Conservation (phyloP, 768 basidiomycete genomes). For the Trametes cinnabarina region DNA sequence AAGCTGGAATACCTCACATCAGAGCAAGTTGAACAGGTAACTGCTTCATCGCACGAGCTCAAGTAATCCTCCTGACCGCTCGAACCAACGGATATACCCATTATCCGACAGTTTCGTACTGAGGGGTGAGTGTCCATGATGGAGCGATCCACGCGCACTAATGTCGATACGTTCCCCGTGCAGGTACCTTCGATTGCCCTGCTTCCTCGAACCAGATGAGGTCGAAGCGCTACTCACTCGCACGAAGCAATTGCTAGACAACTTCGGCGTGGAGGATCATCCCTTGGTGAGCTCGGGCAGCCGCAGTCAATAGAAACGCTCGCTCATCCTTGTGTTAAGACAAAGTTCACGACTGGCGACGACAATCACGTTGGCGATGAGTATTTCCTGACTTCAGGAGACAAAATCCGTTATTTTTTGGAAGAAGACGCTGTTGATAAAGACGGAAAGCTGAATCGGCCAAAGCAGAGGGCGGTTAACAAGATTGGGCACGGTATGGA, state of each 20-base stretch:
- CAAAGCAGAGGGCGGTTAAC: conserved; percentile 81
- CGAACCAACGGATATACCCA: not conserved
- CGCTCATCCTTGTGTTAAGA: no score
- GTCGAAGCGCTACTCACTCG: conserved; percentile 60
- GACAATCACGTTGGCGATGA: conserved; percentile 83
- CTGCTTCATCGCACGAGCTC: no score
- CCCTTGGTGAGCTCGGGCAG: no score
- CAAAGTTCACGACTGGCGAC: conserved; percentile 84
- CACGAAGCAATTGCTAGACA: conserved; percentile 73
- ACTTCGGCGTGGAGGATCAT: conserved; percentile 75
- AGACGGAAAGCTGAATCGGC: conserved; percentile 65
- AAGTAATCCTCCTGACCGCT: not conserved
- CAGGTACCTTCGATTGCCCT: conserved; percentile 78
- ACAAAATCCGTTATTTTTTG: conserved; percentile 94
- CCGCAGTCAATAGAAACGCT: no score
- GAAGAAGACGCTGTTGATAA: conserved; percentile 82
- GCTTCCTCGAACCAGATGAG: conserved; percentile 63
- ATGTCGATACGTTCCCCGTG: not conserved
- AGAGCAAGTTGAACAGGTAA: conserved; percentile 58
- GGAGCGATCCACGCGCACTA: not conserved
- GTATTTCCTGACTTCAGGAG: conserved; percentile 89
- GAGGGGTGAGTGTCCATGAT: conserved; percentile 47
- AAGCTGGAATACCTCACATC: conserved; percentile 49
- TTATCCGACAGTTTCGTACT: conserved; percentile 47
- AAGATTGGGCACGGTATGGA: conserved; percentile 86